A percentile compares a stretch with the other conserved stretches of the same genome.
phyloP scores from a whole-genome alignment of 345 rosid genomes.

The Citrus inodora region DNA sequence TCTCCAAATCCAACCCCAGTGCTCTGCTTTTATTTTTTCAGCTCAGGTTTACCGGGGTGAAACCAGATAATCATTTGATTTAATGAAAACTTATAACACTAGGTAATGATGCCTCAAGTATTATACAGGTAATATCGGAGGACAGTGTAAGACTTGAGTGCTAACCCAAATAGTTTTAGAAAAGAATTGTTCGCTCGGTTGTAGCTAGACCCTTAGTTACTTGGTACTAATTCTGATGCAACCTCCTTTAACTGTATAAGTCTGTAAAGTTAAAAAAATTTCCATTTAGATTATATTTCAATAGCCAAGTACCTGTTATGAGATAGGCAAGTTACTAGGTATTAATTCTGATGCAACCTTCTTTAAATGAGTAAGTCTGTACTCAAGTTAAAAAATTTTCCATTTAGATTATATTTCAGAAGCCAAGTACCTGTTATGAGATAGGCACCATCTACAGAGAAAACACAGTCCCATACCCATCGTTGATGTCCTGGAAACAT shows the following conservation, averaged over 20 bases:
- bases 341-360: too few relatives aligned
- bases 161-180: background rate
- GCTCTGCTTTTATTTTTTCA: background rate
- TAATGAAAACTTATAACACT: background rate
- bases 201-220: background rate
- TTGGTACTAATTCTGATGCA: too few relatives aligned
- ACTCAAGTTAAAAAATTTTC: background rate
- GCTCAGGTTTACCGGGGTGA: background rate
- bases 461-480: constrained; percentile 99
- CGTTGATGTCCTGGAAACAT: constrained; percentile 72
- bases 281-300: background rate
- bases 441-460: constrained; percentile 97
- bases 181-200: background rate
- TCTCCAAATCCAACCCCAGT: background rate
- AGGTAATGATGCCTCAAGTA: background rate
- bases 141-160: background rate
- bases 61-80: background rate
- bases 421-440: constrained; percentile 67
- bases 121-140: background rate
- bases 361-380: background rate
- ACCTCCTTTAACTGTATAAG: background rate
- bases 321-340: constrained; percentile 46
- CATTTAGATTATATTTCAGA: background rate
- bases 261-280: background rate
- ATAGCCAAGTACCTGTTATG: constrained; percentile 56